Percentiles rank a stretch among this genome's conserved stretches.
Evolutionary conservation across 2,329 filamentous ascomycete genomes (phyloP).

Genomic region (Colletotrichum truncatum): DNA sequence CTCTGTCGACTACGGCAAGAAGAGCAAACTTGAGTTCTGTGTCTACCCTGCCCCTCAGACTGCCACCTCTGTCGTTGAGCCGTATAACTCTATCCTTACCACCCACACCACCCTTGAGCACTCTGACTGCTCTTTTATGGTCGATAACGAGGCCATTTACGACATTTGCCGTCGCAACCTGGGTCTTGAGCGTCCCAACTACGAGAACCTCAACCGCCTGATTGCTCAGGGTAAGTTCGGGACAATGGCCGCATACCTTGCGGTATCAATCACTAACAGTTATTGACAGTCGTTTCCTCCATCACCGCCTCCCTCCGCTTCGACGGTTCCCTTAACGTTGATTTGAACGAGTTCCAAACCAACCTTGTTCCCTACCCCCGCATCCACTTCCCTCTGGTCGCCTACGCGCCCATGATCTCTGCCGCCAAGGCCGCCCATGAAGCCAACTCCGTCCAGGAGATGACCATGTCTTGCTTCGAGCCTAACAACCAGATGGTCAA

Average conservation of each 20-base stretch:
- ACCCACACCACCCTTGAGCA: conserved; percentile 99
- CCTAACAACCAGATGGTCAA: conserved; percentile 99
- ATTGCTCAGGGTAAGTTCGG: conserved; percentile 83
- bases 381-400: conserved; percentile 99
- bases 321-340: conserved; percentile 98
- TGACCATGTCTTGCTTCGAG: conserved; percentile 99
- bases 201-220: conserved; percentile 98
- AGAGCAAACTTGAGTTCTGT: conserved; percentile 99
- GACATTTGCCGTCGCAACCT: conserved; percentile 99
- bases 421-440: conserved; percentile 96
- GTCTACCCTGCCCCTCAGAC: conserved; percentile 98
- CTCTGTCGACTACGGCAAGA: conserved; percentile 99
- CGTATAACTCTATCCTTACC: conserved; percentile 99
- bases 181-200: conserved; percentile 96
- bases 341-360: conserved; percentile 99
- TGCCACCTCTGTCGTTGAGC: conserved; percentile 97
- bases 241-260: neutral
- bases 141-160: conserved; percentile 99
- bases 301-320: conserved; percentile 99
- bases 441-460: conserved; percentile 97
- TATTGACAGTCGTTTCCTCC: conserved; percentile 85
- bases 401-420: conserved; percentile 94
- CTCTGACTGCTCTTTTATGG: conserved; percentile 99
- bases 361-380: conserved; percentile 98
- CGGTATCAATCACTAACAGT: conserved; percentile 35